A percentile compares a stretch with the other conserved stretches of the same genome.
Evolutionary conservation across 305 asterid species (phyloP).

Genomic region (Caryopteris hybrid): DNA sequence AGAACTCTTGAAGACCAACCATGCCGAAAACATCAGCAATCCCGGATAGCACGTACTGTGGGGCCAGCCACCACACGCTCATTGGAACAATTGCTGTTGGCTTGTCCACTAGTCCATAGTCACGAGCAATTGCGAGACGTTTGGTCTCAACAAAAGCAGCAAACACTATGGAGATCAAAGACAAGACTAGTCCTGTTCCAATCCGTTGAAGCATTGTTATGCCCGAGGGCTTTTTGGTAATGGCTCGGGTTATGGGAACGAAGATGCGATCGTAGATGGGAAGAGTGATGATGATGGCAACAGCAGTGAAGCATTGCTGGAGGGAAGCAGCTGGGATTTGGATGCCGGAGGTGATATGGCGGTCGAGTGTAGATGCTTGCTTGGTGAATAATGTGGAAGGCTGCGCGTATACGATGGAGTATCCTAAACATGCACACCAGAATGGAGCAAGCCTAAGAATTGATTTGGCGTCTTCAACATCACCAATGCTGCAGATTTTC

Average conservation of each 20-base stretch:
- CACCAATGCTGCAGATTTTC: slow-evolving; percentile 16
- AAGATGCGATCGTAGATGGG: slow-evolving; percentile 36
- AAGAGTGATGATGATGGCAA: slow-evolving; percentile 12
- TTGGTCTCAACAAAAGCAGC: slow-evolving; percentile 39
- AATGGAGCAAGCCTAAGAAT: slow-evolving; percentile 29
- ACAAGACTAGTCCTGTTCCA: slow-evolving; percentile 32
- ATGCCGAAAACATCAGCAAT: slow-evolving; percentile 31
- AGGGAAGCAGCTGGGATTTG: slow-evolving; percentile 46
- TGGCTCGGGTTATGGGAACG: slow-evolving; percentile 32
- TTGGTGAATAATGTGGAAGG: slow-evolving; percentile 43
- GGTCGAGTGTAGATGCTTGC: slow-evolving; percentile 51
- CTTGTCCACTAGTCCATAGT: slow-evolving; percentile 23
- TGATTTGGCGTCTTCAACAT: slow-evolving; percentile 34
- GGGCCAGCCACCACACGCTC: slow-evolving; percentile 42
- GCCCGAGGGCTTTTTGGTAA: slow-evolving; percentile 41
- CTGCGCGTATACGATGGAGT: slow-evolving; percentile 34
- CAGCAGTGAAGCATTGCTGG: slow-evolving; percentile 3
- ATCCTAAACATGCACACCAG: slow-evolving; percentile 32
- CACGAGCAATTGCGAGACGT: slow-evolving; percentile 28
- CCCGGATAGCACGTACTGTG: slow-evolving; percentile 39
- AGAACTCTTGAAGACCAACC: slow-evolving; percentile 51
- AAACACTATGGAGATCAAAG: slow-evolving; percentile 17
- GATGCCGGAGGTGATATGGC: slow-evolving; percentile 19
- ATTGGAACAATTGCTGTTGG: slow-evolving; percentile 32
- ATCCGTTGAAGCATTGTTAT: slow-evolving; percentile 42